Evolutionary conservation across 2,329 filamentous ascomycete genomes (phyloP).

Genomic region (Cordyceps cateniannulata): DNA sequence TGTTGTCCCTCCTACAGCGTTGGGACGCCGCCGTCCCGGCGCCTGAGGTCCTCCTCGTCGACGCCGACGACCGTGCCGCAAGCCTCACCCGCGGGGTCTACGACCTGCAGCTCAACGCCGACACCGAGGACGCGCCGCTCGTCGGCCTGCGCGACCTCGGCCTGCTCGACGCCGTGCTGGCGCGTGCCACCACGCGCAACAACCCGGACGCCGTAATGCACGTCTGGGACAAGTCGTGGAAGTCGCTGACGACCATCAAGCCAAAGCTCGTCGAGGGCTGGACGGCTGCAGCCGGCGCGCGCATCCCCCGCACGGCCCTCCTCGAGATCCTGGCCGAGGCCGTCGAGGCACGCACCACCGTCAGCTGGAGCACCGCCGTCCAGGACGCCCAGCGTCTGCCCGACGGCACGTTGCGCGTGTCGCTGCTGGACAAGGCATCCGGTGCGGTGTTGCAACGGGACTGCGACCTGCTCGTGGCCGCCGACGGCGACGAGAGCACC

Average conservation of each 20-base stretch:
- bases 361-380: conserved; percentile 5
- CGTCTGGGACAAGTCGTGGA: conserved; percentile 28
- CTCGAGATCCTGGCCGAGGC: conserved; percentile 22
- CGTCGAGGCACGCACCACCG: conserved; percentile 13
- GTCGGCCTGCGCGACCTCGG: conserved; percentile 29
- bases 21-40: conserved; percentile 22
- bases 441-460: neutral
- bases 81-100: conserved; percentile 25
- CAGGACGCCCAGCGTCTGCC: neutral
- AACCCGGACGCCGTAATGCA: conserved; percentile 21
- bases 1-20: conserved; percentile 27
- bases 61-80: conserved; percentile 26
- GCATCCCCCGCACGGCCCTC: conserved; percentile 25
- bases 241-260: conserved; percentile 21
- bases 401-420: conserved; percentile 7
- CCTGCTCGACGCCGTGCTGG: conserved; percentile 24
- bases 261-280: conserved; percentile 19
- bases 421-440: neutral
- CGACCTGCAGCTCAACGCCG: conserved; percentile 26
- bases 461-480: conserved; percentile 34
- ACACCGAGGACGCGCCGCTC: conserved; percentile 23
- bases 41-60: conserved; percentile 29
- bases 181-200: conserved; percentile 19
- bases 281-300: conserved; percentile 20
- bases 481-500: conserved; percentile 34